A percentile compares a stretch with the other conserved stretches of the same genome.
These are phyloP conservation scores for Colletotrichum melonis DNA, from an alignment of 2,329 filamentous ascomycete genomes.

Conservation along the genomic window DNA sequence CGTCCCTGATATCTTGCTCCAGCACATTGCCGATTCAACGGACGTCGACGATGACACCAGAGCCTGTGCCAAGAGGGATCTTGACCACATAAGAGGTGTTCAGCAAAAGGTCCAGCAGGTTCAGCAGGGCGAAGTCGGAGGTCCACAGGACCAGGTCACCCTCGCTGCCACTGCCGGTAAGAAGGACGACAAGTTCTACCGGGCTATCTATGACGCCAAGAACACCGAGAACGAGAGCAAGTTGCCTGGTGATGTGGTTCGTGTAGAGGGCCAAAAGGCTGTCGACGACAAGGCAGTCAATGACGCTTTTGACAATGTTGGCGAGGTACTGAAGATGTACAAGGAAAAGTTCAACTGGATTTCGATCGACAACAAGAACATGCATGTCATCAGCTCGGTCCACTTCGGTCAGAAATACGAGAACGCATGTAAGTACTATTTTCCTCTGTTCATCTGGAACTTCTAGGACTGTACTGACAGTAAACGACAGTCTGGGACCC, in stretches of 20 bases:
- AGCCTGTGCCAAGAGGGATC: slow-evolving; percentile 49
- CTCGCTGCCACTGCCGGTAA: slow-evolving; percentile 36
- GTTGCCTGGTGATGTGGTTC: slow-evolving; percentile 56
- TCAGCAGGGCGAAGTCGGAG: slow-evolving; percentile 39
- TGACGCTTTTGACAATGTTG: slow-evolving; percentile 62
- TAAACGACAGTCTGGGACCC: slow-evolving; percentile 59
- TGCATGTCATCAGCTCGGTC: slow-evolving; percentile 62
- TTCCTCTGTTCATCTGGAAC: not conserved
- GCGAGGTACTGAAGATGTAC: slow-evolving; percentile 62
- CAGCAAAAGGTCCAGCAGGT: slow-evolving; percentile 44
- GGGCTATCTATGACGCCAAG: slow-evolving; percentile 58
- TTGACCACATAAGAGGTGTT: slow-evolving; percentile 50
- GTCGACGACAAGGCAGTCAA: slow-evolving; percentile 57
- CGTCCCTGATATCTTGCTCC: slow-evolving; percentile 7
- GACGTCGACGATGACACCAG: slow-evolving; percentile 52
- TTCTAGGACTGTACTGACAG: not conserved
- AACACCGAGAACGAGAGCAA: slow-evolving; percentile 47
- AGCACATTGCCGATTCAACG: slow-evolving; percentile 6
- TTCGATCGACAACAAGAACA: slow-evolving; percentile 63
- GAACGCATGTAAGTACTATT: slow-evolving; percentile 58
- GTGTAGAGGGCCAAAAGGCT: slow-evolving; percentile 54
- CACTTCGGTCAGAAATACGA: slow-evolving; percentile 62
- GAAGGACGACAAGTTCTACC: slow-evolving; percentile 45
- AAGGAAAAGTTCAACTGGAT: slow-evolving; percentile 60
- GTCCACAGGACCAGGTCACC: slow-evolving; percentile 32